These are phyloP conservation scores for Grosmannia serpens DNA, from an alignment of 2,329 filamentous ascomycete genomes.

Conservation along the genomic window DNA sequence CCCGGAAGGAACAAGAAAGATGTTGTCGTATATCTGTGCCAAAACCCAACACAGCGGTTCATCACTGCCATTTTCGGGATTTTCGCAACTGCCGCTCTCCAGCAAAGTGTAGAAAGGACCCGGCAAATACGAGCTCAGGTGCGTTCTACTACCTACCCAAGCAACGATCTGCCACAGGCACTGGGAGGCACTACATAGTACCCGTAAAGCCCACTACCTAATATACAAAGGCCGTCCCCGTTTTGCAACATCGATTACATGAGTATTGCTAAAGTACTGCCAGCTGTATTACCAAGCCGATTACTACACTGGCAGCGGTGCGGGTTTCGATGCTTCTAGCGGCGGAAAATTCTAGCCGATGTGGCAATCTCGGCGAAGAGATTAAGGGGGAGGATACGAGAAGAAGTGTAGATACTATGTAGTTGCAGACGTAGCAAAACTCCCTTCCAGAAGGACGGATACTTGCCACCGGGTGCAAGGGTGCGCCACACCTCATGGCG, in stretches of 20 bases:
- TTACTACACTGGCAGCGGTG: neutral
- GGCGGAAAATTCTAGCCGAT: neutral
- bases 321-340: neutral
- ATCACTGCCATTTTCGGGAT: neutral
- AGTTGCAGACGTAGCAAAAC: neutral
- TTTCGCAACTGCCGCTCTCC: neutral
- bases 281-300: neutral
- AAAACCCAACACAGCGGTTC: neutral
- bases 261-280: neutral
- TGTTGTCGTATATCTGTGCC: neutral
- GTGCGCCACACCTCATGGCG: too few species aligned
- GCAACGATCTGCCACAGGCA: neutral
- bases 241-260: neutral
- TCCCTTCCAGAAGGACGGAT: neutral
- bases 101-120: neutral
- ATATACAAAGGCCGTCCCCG: neutral
- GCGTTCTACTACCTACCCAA: neutral
- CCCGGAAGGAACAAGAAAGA: neutral
- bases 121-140: too few species aligned
- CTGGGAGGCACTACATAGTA: neutral
- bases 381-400: neutral
- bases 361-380: neutral
- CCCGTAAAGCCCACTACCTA: neutral
- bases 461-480: neutral
- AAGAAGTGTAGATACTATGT: too few species aligned